Evolutionary conservation across 352 stramenopile species (phyloP).

Genomic region (Phytophthora uliginosa): DNA sequence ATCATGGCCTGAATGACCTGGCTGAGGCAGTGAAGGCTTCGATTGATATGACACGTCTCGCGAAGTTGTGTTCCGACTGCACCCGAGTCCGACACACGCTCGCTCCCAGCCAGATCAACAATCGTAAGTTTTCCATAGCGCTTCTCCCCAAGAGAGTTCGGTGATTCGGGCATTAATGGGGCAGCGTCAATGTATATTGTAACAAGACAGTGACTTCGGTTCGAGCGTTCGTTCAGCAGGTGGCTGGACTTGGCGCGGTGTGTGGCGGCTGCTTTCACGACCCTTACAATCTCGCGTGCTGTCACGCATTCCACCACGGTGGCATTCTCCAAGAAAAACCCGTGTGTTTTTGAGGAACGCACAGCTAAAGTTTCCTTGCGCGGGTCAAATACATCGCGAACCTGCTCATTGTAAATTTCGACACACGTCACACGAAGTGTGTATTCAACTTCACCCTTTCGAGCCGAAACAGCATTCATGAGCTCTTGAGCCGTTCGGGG

Average conservation of each 20-base stretch:
- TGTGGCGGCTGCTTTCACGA: slow-evolving; percentile 67
- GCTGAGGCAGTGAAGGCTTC: slow-evolving; percentile 81
- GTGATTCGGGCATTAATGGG: slow-evolving; percentile 34
- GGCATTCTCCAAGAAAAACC: slow-evolving; percentile 80
- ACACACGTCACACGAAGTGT: slow-evolving; percentile 76
- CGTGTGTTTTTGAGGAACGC: slow-evolving; percentile 69
- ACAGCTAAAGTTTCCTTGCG: slow-evolving; percentile 67
- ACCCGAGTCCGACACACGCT: slow-evolving; percentile 72
- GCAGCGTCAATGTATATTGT: slow-evolving; percentile 83
- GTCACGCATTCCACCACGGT: slow-evolving; percentile 72
- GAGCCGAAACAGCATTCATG: slow-evolving; percentile 59
- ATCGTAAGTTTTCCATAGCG: slow-evolving; percentile 84
- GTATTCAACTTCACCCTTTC: slow-evolving; percentile 55
- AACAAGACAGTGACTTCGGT: slow-evolving; percentile 81
- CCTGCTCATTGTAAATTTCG: slow-evolving; percentile 85
- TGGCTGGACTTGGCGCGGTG: slow-evolving; percentile 80
- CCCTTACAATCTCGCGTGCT: slow-evolving; percentile 65
- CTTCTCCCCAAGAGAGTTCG: slow-evolving; percentile 36
- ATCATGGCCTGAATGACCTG: slow-evolving; percentile 84
- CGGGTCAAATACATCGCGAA: slow-evolving; percentile 72
- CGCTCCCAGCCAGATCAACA: slow-evolving; percentile 78
- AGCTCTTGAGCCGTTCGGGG: slow-evolving; percentile 58
- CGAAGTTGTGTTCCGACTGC: slow-evolving; percentile 71
- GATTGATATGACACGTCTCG: slow-evolving; percentile 84
- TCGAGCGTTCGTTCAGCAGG: slow-evolving; percentile 74